Evolutionary conservation across 495 filamentous ascomycete species (phyloP).

Genomic region (Neurospora sp.): DNA sequence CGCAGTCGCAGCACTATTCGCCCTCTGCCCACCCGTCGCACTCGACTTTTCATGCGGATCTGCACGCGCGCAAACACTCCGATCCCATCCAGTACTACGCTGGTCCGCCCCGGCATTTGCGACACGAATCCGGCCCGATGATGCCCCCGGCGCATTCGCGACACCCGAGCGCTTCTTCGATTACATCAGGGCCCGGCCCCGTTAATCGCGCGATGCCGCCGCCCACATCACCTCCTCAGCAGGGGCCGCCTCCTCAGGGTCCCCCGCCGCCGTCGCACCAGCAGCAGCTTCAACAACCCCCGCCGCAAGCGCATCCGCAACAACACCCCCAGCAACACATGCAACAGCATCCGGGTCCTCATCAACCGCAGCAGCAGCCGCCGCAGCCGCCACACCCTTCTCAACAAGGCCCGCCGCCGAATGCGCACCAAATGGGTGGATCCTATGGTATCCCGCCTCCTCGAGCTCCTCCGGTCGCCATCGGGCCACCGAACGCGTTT

Average conservation of each 20-base stretch:
- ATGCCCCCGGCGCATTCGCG: slow-evolving; percentile 37
- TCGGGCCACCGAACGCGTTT: slow-evolving; percentile 41
- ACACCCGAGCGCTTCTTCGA: slow-evolving; percentile 43
- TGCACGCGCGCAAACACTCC: slow-evolving; percentile 40
- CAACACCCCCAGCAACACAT: slow-evolving; percentile 10
- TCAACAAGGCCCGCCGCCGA: slow-evolving; percentile 6
- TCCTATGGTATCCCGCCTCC: slow-evolving; percentile 38
- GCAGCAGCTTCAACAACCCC: slow-evolving; percentile 15
- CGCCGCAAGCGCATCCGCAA: slow-evolving; percentile 25
- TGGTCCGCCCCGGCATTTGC: slow-evolving; percentile 32
- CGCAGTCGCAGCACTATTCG: not conserved
- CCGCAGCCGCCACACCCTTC: slow-evolving; percentile 6
- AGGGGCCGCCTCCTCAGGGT: slow-evolving; percentile 10
- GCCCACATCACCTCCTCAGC: slow-evolving; percentile 39
- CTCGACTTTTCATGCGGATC: slow-evolving; percentile 23
- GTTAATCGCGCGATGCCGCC: slow-evolving; percentile 43
- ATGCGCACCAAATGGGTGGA: slow-evolving; percentile 30
- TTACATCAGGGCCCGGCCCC: slow-evolving; percentile 28
- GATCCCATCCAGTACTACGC: slow-evolving; percentile 34
- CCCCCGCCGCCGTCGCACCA: slow-evolving; percentile 9
- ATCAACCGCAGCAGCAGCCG: slow-evolving; percentile 16
- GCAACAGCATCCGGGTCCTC: slow-evolving; percentile 19
- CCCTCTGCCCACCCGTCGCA: slow-evolving; percentile 12
- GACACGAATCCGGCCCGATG: slow-evolving; percentile 34
- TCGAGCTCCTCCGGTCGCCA: slow-evolving; percentile 40